A percentile compares a stretch with the other conserved stretches of the same genome.
phyloP scores from a whole-genome alignment of 352 stramenopile genomes.

The Pythium chondricola region DNA sequence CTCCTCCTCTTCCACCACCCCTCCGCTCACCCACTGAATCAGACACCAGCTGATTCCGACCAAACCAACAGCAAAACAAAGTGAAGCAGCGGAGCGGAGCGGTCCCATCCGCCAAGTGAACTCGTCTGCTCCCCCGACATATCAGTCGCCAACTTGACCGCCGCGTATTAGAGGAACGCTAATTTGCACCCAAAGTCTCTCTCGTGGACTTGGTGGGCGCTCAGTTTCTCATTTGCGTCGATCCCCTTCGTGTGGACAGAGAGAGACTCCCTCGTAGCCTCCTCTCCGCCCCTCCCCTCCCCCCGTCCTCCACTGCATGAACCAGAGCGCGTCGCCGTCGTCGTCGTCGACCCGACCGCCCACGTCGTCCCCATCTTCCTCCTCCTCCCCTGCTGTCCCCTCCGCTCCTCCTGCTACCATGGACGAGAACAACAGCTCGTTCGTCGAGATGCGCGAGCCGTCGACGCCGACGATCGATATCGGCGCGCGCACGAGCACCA shows the following conservation, averaged over 20 bases:
- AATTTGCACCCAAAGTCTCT: too few relatives aligned
- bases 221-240: background rate
- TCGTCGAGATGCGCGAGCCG: constrained; percentile 30
- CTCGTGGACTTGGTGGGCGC: too few relatives aligned
- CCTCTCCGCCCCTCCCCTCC: background rate
- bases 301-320: constrained; percentile 1
- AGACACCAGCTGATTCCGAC: background rate
- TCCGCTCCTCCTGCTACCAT: constrained; percentile 19
- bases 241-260: background rate
- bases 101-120: background rate
- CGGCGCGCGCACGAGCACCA: constrained; percentile 6
- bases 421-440: constrained; percentile 50
- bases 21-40: background rate
- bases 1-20: background rate
- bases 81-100: background rate
- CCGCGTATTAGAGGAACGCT: constrained; percentile 2
- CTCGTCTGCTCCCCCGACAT: too few relatives aligned
- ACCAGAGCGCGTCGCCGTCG: background rate
- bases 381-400: background rate
- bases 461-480: constrained; percentile 1
- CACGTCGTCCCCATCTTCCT: too few relatives aligned
- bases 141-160: too few relatives aligned
- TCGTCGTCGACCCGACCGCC: background rate
- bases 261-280: background rate
- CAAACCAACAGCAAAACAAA: background rate